Percentiles rank a stretch among this genome's conserved stretches.
Evolutionary conservation across 176 grass and related monocot genomes (phyloP).

Genomic region (Typha latifolia): DNA sequence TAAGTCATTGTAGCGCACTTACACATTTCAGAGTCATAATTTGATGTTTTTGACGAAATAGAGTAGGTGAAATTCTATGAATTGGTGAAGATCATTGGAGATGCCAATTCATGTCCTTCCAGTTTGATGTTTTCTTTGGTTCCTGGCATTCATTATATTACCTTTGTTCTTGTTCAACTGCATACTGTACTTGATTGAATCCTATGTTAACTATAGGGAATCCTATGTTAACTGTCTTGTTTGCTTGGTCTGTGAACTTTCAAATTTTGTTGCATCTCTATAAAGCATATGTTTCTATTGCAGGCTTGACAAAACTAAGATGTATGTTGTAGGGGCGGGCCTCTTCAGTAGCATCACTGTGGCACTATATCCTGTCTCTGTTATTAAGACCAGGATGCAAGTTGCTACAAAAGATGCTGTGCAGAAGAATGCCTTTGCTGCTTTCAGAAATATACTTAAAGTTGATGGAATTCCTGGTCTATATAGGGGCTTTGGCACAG

Average conservation of each 20-base stretch:
- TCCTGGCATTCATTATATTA: neutral
- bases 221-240: neutral
- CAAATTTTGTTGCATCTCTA: neutral
- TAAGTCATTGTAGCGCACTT: neutral
- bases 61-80: neutral
- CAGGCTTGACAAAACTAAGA: conserved; percentile 94
- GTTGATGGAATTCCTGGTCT: conserved; percentile 64
- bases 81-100: neutral
- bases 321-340: conserved; percentile 81
- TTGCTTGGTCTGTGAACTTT: neutral
- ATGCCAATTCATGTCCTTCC: no score
- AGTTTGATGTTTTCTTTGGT: neutral
- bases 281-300: conserved; percentile 13
- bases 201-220: no score
- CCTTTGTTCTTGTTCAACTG: neutral
- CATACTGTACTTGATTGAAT: no score
- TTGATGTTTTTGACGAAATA: neutral
- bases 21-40: neutral
- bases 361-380: conserved; percentile 71
- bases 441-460: conserved; percentile 75
- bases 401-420: conserved; percentile 70
- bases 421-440: conserved; percentile 66
- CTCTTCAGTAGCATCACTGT: conserved; percentile 85
- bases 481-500: conserved; percentile 79
- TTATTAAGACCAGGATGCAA: conserved; percentile 97